Base-by-base conservation (phyloP, 352 stramenopile species). In the Pythium myriotylum region DNA sequence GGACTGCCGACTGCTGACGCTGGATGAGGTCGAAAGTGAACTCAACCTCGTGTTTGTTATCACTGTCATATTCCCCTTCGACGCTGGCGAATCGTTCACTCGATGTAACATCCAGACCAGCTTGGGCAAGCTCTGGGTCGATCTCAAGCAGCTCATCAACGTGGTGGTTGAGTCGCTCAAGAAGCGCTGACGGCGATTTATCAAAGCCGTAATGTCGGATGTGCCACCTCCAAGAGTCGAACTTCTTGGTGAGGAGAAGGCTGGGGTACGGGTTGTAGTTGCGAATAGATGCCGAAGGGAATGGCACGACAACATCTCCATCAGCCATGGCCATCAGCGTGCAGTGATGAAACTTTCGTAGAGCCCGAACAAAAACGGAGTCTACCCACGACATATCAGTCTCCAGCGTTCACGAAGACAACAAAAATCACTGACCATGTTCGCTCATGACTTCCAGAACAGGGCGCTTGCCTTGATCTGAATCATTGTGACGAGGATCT, bases 1-100 rank as follows among this genome's bases (percentile, higher is more conserved):
- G 63, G 47, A 91, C 59, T 7, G 76, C 65, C 0, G 72, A 57
- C 50, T 90, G 80, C 47, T 87, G 63, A 39, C 50, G 68, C n/a
- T 64, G 66, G 24, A 93, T 71, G 70, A 93, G 82, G 14, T 79
- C 73, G 26, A 78, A 78, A 14, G 74, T 74, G 57, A 90, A 91
- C 52, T 88, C 79, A 4, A 93, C 81, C 62, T 93, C 81, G n/a
- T 81, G 81, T 46, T 89, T 91, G 60, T 91, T 88, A 64, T 88
- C 78, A 23, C 76, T 79, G 62, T 86, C 76, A 59, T 84, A 89
- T 14, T 63, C 65, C 29, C 72, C 69, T 23, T 86, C 73, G 43
- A 89, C 73, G 40, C 82, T 91, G 7, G 73, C 64, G 59, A 73
- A 83, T 12, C 80, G 69, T n/a, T 76, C 69, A 4, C 57, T 52